Conservation (phyloP, 768 basidiomycete genomes). For the Psilocybe azurescens region DNA sequence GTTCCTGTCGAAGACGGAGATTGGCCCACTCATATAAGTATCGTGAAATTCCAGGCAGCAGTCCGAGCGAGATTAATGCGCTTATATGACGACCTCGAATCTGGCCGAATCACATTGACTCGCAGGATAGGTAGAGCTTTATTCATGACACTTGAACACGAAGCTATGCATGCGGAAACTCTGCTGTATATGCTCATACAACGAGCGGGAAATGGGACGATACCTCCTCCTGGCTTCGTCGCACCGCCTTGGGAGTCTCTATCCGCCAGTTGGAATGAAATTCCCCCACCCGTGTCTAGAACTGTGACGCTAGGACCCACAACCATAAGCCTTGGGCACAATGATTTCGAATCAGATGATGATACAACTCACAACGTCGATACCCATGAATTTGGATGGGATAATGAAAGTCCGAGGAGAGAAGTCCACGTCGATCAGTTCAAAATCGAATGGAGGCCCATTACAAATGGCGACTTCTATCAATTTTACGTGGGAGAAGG, state of each 20-base stretch:
- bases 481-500: constrained; percentile 57
- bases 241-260: constrained; percentile 73
- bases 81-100: constrained; percentile 74
- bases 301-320: constrained; percentile 65
- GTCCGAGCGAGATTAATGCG: constrained; percentile 75
- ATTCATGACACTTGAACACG: constrained; percentile 92
- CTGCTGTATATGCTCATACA: constrained; percentile 95
- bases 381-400: constrained; percentile 89
- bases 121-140: constrained; percentile 79
- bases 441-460: constrained; percentile 81
- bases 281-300: constrained; percentile 44
- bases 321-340: constrained; percentile 73
- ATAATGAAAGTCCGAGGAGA: constrained; percentile 84
- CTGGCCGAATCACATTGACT: constrained; percentile 55
- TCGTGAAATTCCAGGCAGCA: constrained; percentile 78
- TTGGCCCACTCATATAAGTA: constrained; percentile 79
- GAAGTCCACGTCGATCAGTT: constrained; percentile 68
- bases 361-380: constrained; percentile 33
- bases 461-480: constrained; percentile 89
- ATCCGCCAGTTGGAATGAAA: constrained; percentile 51
- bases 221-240: constrained; percentile 78
- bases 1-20: constrained; percentile 83
- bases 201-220: constrained; percentile 75
- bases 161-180: constrained; percentile 90
- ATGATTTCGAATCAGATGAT: constrained; percentile 83